Base-by-base conservation (phyloP, 2,329 filamentous ascomycete genomes). In the Verruconis gallopava region DNA sequence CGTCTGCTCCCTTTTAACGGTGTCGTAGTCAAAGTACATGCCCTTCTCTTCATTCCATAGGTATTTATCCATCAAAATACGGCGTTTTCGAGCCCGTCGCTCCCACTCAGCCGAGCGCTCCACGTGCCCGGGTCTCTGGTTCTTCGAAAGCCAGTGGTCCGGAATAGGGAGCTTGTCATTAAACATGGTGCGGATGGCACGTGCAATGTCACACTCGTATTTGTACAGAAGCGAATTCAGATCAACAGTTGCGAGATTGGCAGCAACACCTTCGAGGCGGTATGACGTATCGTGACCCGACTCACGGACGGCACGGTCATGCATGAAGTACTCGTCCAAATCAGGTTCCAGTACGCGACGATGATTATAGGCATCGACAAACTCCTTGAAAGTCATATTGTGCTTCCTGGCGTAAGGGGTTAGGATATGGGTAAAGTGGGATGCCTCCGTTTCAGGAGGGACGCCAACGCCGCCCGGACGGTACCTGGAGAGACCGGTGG, bases 21-120 rank as follows among this genome's bases (percentile, higher is more conserved):
- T 93, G 64, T 98, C 74, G 61, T 96, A 98, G 63, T 98, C 91
- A 56, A 96, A 96, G 69, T 85, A 98, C 84, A 96, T 93, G 45
- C 89, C 89, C 57, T 83, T 78, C 50, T 84, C 71, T 50, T 89
- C 81, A 56, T 93, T 82, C 91, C 91, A 98, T 58, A 93, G 77
- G 55, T 91, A 85, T 64, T 86, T 91, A 62, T 96, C 84, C 53
- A 96, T 91, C 5, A 77, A 77, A 51, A 79, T 69, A 68, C 91
- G 89, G 54, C 91, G 79, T 53, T 79, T 76, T 64, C 81, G 83
- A 37, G 86, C 85, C 30, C 86, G 81, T 32, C 88, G 82, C 57
- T 95, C 88, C 91, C 91, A 98, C 37, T 75, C 69, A 1, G 86
- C 79, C 1, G 89, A 95, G 2, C 81, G 81, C 57, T 95, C 83